Base-by-base conservation (phyloP, 768 basidiomycete species). In the Phallus indusiatus region DNA sequence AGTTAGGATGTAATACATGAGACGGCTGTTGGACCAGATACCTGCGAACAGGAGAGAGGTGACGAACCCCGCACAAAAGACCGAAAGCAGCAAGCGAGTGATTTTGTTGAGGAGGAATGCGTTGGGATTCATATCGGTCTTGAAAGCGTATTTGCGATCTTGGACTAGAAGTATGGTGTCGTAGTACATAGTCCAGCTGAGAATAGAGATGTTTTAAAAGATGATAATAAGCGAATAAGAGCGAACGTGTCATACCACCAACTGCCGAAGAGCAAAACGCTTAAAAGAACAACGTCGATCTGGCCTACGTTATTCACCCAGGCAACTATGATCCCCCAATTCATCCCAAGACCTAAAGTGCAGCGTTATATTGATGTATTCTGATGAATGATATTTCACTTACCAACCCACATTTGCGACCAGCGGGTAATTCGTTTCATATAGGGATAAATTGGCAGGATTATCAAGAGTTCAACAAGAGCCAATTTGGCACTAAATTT, bases 151-250 rank as follows among this genome's bases (percentile, higher is more conserved):
- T 28, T 63, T 63, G 58, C 78, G 78, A 67, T 79, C 78, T 73
- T 78, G 64, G 63, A 77, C 76, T 10, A 77, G 76, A 64, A 78
- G 78, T 63, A 78, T 77, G 4, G 75, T 75, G 62, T 79, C 78
- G 64, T 78, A 79, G 24, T 75, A 70, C 53, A 79, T 67, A 37
- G 75, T 73, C 74, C 76, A 78, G 21, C 71, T 69, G 24, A 72
- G 37, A 46, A 42, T 36, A n/a, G n/a, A 46, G 37, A 54, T 42
- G 54, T 35, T 22, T 20, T 21, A 7, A 37, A 36, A 20, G 35
- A 55, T n/a, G 14, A 18, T 51, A 33, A 22, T 14, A 17, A 34
- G 18, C 54, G 28, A 36, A 16, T 17, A 36, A 21, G 21, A 12
- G 33, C 12, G 28, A 22, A 55, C 24, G 20, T 34, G 7, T n/a